Evolutionary conservation across 2,329 filamentous ascomycete genomes (phyloP).

Genomic region (Fusarium tuaranense): DNA sequence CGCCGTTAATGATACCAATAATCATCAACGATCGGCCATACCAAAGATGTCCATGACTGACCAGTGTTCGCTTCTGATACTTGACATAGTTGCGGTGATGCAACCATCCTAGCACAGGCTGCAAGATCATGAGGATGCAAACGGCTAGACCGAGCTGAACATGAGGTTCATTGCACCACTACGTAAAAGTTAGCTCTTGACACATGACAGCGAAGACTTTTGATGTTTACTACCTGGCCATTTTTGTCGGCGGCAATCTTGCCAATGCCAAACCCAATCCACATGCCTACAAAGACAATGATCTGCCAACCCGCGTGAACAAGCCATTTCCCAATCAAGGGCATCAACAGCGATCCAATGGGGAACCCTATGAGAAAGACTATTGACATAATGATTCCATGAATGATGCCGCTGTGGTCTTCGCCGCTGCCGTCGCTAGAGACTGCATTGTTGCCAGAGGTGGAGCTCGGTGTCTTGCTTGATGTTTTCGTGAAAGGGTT

Average conservation of each 20-base stretch:
- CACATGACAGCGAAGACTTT: background rate
- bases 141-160: constrained; percentile 67
- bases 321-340: background rate
- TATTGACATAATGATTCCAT: background rate
- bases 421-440: background rate
- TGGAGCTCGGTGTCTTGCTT: background rate
- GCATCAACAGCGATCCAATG: background rate
- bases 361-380: background rate
- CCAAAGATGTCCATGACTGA: constrained; percentile 71
- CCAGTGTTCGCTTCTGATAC: constrained; percentile 57
- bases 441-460: background rate
- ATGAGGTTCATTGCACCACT: constrained; percentile 66
- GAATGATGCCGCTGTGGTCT: background rate
- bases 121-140: constrained; percentile 63
- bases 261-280: background rate
- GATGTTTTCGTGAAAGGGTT: background rate
- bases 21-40: constrained; percentile 68
- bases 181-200: background rate
- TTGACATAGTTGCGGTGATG: constrained; percentile 67
- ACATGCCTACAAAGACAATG: background rate
- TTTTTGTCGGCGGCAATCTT: background rate
- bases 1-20: constrained; percentile 71
- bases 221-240: background rate
- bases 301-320: background rate
- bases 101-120: constrained; percentile 66